Conservation (phyloP, 148 eudicot species). For the Fallopia convolvulus region DNA sequence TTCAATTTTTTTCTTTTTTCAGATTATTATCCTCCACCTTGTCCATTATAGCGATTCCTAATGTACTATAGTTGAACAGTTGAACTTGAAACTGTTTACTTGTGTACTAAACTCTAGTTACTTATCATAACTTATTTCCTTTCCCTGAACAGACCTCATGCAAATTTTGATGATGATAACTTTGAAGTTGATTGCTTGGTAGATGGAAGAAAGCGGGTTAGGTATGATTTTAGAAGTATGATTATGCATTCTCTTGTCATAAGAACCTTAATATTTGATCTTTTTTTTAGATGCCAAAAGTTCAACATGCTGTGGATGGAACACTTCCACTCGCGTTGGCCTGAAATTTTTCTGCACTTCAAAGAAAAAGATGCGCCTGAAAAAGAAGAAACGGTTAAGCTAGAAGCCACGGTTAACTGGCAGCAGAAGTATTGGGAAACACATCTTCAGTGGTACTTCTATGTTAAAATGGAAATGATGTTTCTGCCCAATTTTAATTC, state of each 20-base stretch:
- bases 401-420: constrained; percentile 44
- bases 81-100: neutral
- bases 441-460: constrained; percentile 71
- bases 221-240: constrained; percentile 25
- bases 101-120: neutral
- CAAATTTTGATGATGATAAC: constrained; percentile 23
- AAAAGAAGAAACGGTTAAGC: constrained; percentile 18
- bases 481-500: neutral
- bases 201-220: constrained; percentile 51
- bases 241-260: constrained; percentile 7
- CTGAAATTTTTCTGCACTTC: constrained; percentile 21
- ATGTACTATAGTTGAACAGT: neutral
- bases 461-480: constrained; percentile 5
- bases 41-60: neutral
- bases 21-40: neutral
- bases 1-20: neutral
- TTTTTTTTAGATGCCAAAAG: constrained; percentile 37
- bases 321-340: constrained; percentile 54
- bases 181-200: constrained; percentile 25
- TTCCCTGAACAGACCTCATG: constrained; percentile 31
- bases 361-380: constrained; percentile 16
- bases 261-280: neutral
- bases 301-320: constrained; percentile 55
- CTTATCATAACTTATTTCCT: neutral
- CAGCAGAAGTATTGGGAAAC: constrained; percentile 71